Conservation (phyloP, 805 yeast species). For the Wickerhamiella qilinensis region DNA sequence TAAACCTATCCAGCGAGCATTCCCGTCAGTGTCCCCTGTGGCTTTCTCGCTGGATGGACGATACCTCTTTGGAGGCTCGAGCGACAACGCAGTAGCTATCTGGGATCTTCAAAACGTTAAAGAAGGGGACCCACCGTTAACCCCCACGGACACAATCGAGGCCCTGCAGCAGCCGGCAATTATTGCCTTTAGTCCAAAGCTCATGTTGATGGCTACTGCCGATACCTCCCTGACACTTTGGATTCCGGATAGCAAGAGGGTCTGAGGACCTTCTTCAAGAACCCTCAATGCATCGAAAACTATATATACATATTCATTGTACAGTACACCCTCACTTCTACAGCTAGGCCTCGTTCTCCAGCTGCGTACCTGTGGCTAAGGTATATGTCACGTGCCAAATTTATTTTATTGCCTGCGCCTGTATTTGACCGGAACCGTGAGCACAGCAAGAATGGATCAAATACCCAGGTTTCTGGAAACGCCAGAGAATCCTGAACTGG, state of each 20-base stretch:
- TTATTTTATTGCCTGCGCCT: no score
- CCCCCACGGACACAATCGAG: conserved; percentile 14
- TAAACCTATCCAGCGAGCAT: conserved; percentile 27
- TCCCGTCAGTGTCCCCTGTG: conserved; percentile 31
- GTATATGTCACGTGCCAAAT: no score
- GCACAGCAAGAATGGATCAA: not conserved
- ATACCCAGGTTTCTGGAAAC: not conserved
- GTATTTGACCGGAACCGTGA: no score
- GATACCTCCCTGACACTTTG: conserved; percentile 36
- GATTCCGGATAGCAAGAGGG: conserved; percentile 17
- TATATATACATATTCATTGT: no score
- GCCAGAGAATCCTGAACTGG: not conserved
- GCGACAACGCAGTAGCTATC: conserved; percentile 33
- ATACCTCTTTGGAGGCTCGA: conserved; percentile 43
- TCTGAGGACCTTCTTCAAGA: no score
- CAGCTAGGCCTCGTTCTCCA: no score
- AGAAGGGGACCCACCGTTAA: conserved; percentile 8
- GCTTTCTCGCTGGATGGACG: conserved; percentile 55
- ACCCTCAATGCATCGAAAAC: no score
- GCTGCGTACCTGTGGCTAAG: no score
- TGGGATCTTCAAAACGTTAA: conserved; percentile 29
- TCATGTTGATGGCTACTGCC: conserved; percentile 47
- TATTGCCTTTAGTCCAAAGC: conserved; percentile 38
- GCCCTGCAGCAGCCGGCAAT: conserved; percentile 10
- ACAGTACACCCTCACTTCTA: no score